Conservation (phyloP, 176 grass and related monocot genomes). For the Eragrostis curvula region DNA sequence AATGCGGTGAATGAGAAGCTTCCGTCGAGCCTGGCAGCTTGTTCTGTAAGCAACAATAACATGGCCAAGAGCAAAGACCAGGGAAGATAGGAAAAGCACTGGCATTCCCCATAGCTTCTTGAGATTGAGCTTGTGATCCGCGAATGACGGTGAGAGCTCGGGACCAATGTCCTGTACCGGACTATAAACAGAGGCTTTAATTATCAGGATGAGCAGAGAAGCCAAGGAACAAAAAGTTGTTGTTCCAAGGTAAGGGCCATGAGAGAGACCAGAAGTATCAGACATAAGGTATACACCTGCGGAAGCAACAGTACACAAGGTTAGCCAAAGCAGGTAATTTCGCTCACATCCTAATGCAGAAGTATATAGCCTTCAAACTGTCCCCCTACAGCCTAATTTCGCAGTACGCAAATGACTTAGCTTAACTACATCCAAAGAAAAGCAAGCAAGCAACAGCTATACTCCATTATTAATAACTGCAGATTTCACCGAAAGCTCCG, state of each 20-base stretch:
- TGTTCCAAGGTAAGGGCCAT: slow-evolving; percentile 82
- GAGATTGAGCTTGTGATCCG: slow-evolving; percentile 59
- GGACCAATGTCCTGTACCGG: slow-evolving; percentile 68
- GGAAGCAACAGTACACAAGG: slow-evolving; percentile 32
- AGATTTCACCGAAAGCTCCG: slow-evolving; percentile 26
- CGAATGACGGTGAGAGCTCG: slow-evolving; percentile 72
- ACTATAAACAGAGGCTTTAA: slow-evolving; percentile 81
- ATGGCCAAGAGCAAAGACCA: slow-evolving; percentile 91
- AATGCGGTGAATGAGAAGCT: slow-evolving; percentile 76
- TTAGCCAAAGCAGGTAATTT: slow-evolving; percentile 24
- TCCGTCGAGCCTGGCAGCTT: slow-evolving; percentile 81
- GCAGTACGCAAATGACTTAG: neutral
- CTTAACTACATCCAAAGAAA: slow-evolving; percentile 28
- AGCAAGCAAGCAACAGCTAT: slow-evolving; percentile 30
- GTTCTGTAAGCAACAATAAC: slow-evolving; percentile 89
- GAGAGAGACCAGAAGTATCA: slow-evolving; percentile 66
- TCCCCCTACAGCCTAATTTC: neutral
- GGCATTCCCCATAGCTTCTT: slow-evolving; percentile 90
- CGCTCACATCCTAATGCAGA: neutral
- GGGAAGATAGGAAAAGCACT: slow-evolving; percentile 82
- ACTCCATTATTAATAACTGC: slow-evolving; percentile 12
- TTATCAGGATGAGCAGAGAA: slow-evolving; percentile 74
- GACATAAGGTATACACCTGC: slow-evolving; percentile 86
- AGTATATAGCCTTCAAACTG: slow-evolving; percentile 8
- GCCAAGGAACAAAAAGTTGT: slow-evolving; percentile 69